Evolutionary conservation across 305 asterid species (phyloP), one percentile per base, ranked within the genome.

Genomic region (Ilex paraguariensis): DNA sequence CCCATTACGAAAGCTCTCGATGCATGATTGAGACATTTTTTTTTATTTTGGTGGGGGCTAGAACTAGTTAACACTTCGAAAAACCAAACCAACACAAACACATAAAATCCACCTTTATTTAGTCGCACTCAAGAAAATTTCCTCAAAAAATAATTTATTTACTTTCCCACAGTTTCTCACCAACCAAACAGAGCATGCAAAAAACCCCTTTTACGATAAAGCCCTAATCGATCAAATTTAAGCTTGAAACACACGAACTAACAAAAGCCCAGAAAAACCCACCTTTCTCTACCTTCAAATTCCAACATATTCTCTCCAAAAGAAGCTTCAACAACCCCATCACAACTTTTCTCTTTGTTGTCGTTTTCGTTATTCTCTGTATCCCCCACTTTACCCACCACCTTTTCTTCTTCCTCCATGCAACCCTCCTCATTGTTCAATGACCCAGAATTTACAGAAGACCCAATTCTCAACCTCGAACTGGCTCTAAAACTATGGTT

Each of bases 221-320:
- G 42, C 42, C 42, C 42, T 36, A 36, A 36, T 36, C 9, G 9
- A 36, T 1, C 6, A 36, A 36, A 36, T 36, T 36, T 4, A 36
- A 36, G 9, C 42, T 36, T 8, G 42, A 21, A 21, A 21, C 28
- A 21, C 28, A 21, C 28, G 28, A 62, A 59, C 21, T 7, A 51
- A 33, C 32, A 13, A 14, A 14, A 4, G 46, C 36, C 7, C 31
- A 56, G 44, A 49, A 59, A 36, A 54, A n/a, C 66, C 51, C 70
- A 73, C 77, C 77, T 67, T 7, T 59, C 69, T 48, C 62, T 60
- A 30, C 70, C 67, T 63, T 64, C 77, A 59, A 56, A 54, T 45
- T 63, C 77, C 63, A 59, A 40, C 31, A 67, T 51, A 6, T 59
- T 73, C 56, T 73, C 73, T 6, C 77, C 77, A 63, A 61, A 51